These are phyloP conservation scores for Gleditsia sinensis DNA, from an alignment of 306 rosid species.

Conservation along the genomic window DNA sequence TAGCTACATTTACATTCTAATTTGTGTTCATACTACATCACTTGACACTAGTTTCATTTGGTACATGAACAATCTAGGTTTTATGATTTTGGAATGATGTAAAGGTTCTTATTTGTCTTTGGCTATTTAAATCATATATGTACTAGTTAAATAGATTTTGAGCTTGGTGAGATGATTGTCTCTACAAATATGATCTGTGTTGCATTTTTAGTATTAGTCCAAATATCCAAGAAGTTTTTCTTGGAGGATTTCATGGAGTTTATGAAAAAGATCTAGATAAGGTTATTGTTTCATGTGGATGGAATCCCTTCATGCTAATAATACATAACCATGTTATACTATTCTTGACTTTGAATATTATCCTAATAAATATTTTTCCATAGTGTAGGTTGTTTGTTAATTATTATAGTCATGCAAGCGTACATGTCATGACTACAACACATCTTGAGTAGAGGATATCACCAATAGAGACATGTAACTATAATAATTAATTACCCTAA, in stretches of 20 bases:
- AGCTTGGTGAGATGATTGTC: conserved; percentile 26
- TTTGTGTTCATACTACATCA: too few species aligned
- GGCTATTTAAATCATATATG: conserved; percentile 5
- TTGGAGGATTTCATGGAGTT: conserved; percentile 89
- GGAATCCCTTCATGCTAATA: conserved; percentile 26
- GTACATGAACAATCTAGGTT: too few species aligned
- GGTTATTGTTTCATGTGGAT: conserved; percentile 47
- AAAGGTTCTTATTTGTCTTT: conserved; percentile 64
- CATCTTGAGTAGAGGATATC: too few species aligned
- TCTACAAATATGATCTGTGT: conserved; percentile 33
- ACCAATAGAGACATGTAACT: too few species aligned
- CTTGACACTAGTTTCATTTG: too few species aligned
- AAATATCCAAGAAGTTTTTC: conserved; percentile 93
- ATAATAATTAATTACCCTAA: too few species aligned
- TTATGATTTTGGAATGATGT: conserved; percentile 99
- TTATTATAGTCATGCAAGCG: too few species aligned
- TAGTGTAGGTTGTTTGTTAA: conserved; percentile 84
- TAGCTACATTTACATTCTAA: too few species aligned
- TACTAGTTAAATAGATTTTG: conserved; percentile 12
- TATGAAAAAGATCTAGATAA: conserved; percentile 97
- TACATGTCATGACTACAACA: too few species aligned
- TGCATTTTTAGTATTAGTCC: conserved; percentile 76
- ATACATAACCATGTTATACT: conserved; percentile 21
- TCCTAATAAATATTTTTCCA: conserved; percentile 33
- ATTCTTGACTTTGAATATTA: conserved; percentile 25